A percentile compares a stretch with the other conserved stretches of the same genome.
These are phyloP conservation scores for Suhomyces coccinellae DNA, from an alignment of 1,139 yeast genomes.

Conservation along the genomic window DNA sequence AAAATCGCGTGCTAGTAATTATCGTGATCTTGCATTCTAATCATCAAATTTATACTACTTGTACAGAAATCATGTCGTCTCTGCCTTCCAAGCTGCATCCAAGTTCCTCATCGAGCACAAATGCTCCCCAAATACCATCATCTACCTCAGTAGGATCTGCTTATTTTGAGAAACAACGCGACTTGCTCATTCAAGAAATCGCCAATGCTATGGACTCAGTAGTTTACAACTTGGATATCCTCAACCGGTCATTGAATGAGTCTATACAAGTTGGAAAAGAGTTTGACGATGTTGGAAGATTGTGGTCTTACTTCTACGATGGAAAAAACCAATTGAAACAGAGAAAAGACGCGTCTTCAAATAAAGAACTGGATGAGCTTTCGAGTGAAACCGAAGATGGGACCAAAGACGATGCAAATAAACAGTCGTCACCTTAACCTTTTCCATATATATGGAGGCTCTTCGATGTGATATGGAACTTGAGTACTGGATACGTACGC, in stretches of 20 bases:
- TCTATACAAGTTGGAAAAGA: slow-evolving; percentile 48
- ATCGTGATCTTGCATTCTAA: too few species aligned
- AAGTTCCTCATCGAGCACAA: slow-evolving; percentile 4
- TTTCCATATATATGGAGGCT: too few species aligned
- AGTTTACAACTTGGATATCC: slow-evolving; percentile 41
- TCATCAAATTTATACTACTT: too few species aligned
- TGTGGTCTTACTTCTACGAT: slow-evolving; percentile 46
- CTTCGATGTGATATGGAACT: too few species aligned
- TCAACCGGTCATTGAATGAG: slow-evolving; percentile 43
- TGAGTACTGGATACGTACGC: too few species aligned
- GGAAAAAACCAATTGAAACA: slow-evolving; percentile 32
- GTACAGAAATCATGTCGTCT: slow-evolving; percentile 14
- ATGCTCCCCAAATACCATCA: slow-evolving; percentile 1
- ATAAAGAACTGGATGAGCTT: slow-evolving; percentile 9
- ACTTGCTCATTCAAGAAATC: slow-evolving; percentile 45
- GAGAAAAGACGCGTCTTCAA: slow-evolving; percentile 11
- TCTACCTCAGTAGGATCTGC: slow-evolving; percentile 8
- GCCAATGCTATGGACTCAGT: slow-evolving; percentile 42
- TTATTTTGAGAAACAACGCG: slow-evolving; percentile 45
- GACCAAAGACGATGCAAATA: not conserved
- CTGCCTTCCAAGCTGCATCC: slow-evolving; percentile 13
- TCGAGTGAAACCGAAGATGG: slow-evolving; percentile 13
- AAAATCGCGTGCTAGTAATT: too few species aligned
- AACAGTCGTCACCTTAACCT: not conserved
- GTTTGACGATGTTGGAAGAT: slow-evolving; percentile 45